These are phyloP conservation scores for Aspergillus fumigatus DNA, from an alignment of 2,329 filamentous ascomycete species.

Conservation along the genomic window DNA sequence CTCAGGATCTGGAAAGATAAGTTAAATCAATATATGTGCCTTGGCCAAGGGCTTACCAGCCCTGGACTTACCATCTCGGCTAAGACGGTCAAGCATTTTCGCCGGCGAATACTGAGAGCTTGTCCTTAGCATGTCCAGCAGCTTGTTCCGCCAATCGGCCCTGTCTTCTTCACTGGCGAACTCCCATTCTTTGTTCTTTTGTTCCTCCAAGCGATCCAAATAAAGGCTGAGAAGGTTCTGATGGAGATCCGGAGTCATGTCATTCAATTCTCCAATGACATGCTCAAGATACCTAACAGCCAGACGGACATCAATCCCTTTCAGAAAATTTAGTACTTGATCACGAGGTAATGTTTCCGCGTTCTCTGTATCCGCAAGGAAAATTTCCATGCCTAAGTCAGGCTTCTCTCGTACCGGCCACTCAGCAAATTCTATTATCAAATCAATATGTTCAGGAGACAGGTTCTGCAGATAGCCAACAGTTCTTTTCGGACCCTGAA, in stretches of 20 bases:
- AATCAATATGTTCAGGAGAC: conserved; percentile 78
- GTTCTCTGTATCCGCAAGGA: conserved; percentile 89
- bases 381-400: conserved; percentile 82
- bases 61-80: conserved; percentile 64
- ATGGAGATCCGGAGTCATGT: conserved; percentile 80
- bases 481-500: conserved; percentile 79
- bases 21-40: neutral
- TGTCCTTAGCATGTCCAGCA: conserved; percentile 69
- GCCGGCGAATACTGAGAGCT: conserved; percentile 77
- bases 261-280: conserved; percentile 79
- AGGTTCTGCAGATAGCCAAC: conserved; percentile 87
- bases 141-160: conserved; percentile 57
- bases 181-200: conserved; percentile 34
- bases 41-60: neutral
- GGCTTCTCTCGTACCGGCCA: conserved; percentile 77
- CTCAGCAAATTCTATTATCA: conserved; percentile 84
- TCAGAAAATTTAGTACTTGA: conserved; percentile 69
- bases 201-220: conserved; percentile 49
- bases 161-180: conserved; percentile 44
- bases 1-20: conserved; percentile 57
- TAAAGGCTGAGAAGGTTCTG: conserved; percentile 74
- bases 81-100: conserved; percentile 71
- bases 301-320: conserved; percentile 62
- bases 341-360: conserved; percentile 82
- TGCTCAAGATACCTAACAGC: conserved; percentile 86